These are phyloP conservation scores for grape (Vitis vinifera) DNA, from an alignment of 164 flowering plant genomes.

Conservation along the genomic window DNA sequence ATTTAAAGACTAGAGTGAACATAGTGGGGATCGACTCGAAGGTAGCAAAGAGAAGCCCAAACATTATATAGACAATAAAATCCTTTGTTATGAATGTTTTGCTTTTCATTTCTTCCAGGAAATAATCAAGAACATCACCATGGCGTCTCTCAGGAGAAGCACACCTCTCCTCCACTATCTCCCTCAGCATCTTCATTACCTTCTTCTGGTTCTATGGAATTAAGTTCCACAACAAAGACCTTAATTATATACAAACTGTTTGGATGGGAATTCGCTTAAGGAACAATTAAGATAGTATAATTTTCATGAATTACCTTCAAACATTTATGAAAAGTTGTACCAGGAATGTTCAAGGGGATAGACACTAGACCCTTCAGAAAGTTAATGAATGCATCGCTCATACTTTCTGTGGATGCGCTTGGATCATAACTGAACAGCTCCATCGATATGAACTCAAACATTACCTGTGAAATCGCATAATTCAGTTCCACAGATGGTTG, in stretches of 20 bases:
- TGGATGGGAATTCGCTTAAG: no score
- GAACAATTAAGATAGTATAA: no score
- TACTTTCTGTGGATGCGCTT: background rate
- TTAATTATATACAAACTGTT: no score
- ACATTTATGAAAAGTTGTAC: conserved; percentile 24
- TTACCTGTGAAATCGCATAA: conserved; percentile 5
- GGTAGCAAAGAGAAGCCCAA: conserved; percentile 24
- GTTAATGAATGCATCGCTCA: conserved; percentile 5
- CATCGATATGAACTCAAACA: conserved; percentile 14
- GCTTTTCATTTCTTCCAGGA: conserved; percentile 19
- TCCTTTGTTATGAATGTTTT: conserved; percentile 29
- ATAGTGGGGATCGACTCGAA: conserved; percentile 26
- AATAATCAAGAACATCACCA: conserved; percentile 30
- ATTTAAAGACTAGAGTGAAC: conserved; percentile 26
- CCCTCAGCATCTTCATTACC: conserved; percentile 2
- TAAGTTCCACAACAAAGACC: no score
- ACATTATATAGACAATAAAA: conserved; percentile 24
- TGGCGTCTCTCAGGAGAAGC: conserved; percentile 12
- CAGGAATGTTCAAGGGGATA: conserved; percentile 29
- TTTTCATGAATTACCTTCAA: conserved; percentile 7
- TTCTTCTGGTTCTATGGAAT: conserved; percentile 11
- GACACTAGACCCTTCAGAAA: conserved; percentile 8
- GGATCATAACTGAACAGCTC: conserved; percentile 16
- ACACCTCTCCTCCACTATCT: conserved; percentile 18
- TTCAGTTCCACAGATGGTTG: no score